Conservation (phyloP, 805 yeast genomes). For the Candida sanyiensis region DNA sequence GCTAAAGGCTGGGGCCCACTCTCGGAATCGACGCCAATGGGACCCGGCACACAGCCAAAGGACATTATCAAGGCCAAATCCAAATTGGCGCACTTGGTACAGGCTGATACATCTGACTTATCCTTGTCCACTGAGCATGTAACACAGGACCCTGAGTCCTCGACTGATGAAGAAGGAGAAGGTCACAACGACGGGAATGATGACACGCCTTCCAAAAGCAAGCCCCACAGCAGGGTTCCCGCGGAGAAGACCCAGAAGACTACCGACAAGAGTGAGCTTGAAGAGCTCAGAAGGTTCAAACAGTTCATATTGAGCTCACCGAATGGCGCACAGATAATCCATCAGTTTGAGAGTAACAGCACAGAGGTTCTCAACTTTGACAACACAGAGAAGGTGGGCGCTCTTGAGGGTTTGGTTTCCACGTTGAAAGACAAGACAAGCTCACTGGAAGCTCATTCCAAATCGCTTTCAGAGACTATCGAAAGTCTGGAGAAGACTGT, state of each 20-base stretch:
- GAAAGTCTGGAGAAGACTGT: not conserved
- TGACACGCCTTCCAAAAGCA: slow-evolving; percentile 23
- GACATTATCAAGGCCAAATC: slow-evolving; percentile 23
- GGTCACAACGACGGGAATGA: slow-evolving; percentile 9
- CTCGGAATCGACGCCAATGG: slow-evolving; percentile 25
- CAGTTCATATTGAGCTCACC: slow-evolving; percentile 10
- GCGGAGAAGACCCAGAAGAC: not conserved
- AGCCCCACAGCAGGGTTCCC: slow-evolving; percentile 4
- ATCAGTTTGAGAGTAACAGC: slow-evolving; percentile 3
- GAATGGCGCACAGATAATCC: slow-evolving; percentile 11
- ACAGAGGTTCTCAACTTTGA: not conserved
- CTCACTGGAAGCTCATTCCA: not conserved
- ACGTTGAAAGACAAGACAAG: not conserved
- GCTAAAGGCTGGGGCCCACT: slow-evolving; percentile 23
- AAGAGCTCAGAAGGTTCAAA: slow-evolving; percentile 20
- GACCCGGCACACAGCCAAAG: slow-evolving; percentile 18
- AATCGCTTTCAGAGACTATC: not conserved
- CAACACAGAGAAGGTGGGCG: not conserved
- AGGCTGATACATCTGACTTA: slow-evolving; percentile 9
- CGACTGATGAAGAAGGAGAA: slow-evolving; percentile 10
- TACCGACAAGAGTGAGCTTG: slow-evolving; percentile 12
- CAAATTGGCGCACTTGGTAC: slow-evolving; percentile 17
- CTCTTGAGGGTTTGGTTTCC: not conserved
- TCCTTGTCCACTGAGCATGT: slow-evolving; percentile 5
- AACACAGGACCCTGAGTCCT: not conserved